phyloP scores from a whole-genome alignment of 495 filamentous ascomycete genomes.

The Xylaria venustula region DNA sequence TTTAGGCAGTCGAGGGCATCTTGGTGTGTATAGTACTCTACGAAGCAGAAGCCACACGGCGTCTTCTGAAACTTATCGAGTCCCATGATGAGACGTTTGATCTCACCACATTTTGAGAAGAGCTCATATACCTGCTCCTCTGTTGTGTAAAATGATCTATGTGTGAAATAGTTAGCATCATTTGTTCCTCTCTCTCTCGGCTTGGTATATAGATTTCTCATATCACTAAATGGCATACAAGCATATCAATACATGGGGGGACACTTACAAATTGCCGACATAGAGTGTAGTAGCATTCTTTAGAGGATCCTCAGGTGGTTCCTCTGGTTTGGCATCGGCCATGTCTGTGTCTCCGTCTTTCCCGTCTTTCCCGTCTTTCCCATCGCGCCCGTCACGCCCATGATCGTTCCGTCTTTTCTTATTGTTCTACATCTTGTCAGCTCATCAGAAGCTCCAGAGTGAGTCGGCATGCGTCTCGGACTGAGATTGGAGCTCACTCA shows the following conservation, averaged over 20 bases:
- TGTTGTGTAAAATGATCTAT: slow-evolving; percentile 97
- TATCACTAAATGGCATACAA: no score
- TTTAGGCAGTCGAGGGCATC: slow-evolving; percentile 98
- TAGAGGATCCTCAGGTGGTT: slow-evolving; percentile 67
- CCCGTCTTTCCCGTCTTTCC: slow-evolving; percentile 54
- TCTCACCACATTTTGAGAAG: slow-evolving; percentile 95
- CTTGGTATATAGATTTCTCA: no score
- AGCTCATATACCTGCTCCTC: slow-evolving; percentile 99
- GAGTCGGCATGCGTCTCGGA: not conserved
- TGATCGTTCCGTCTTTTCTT: slow-evolving; percentile 59
- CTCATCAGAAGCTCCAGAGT: not conserved
- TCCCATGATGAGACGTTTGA: slow-evolving; percentile 98
- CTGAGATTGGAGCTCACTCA: slow-evolving; percentile 39
- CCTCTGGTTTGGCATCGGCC: slow-evolving; percentile 47
- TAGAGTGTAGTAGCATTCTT: slow-evolving; percentile 92
- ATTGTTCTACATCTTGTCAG: slow-evolving; percentile 56
- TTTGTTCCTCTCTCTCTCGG: no score
- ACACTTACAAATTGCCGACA: slow-evolving; percentile 87
- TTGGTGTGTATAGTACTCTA: slow-evolving; percentile 97
- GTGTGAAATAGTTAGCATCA: not conserved
- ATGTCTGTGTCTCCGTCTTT: slow-evolving; percentile 51
- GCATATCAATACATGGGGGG: not conserved
- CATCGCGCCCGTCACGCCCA: slow-evolving; percentile 46
- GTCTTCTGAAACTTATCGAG: slow-evolving; percentile 96
- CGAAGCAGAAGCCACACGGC: slow-evolving; percentile 98